Percentiles rank a stretch among this genome's conserved stretches.
These are phyloP conservation scores for Mediolabrus comicus DNA, from an alignment of 108 stramenopile species.

Conservation along the genomic window DNA sequence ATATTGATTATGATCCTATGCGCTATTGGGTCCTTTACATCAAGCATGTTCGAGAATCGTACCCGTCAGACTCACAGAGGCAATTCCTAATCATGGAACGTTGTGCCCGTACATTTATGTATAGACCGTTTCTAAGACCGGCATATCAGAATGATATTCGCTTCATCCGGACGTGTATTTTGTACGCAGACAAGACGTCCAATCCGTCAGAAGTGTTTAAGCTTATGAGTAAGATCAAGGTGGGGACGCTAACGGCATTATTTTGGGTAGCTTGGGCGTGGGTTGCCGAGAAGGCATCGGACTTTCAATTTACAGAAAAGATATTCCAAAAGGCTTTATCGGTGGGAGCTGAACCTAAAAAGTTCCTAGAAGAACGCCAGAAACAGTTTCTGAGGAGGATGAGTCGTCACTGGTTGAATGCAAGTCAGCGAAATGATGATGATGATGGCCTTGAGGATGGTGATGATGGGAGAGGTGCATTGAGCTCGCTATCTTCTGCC, in stretches of 20 bases:
- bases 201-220: slow-evolving; percentile 69
- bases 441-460: slow-evolving; percentile 44
- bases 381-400: slow-evolving; percentile 83
- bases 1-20: slow-evolving; percentile 61
- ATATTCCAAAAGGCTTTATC: slow-evolving; percentile 61
- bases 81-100: slow-evolving; percentile 84
- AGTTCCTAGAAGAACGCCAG: slow-evolving; percentile 67
- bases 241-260: slow-evolving; percentile 56
- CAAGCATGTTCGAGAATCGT: slow-evolving; percentile 68
- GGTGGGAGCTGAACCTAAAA: slow-evolving; percentile 67
- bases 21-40: slow-evolving; percentile 82
- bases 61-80: slow-evolving; percentile 68
- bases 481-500: slow-evolving; percentile 55
- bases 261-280: slow-evolving; percentile 67
- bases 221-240: slow-evolving; percentile 66
- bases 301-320: slow-evolving; percentile 48
- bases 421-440: slow-evolving; percentile 34
- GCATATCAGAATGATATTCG: slow-evolving; percentile 68
- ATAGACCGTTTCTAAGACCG: slow-evolving; percentile 38
- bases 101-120: slow-evolving; percentile 66
- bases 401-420: slow-evolving; percentile 79
- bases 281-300: slow-evolving; percentile 46
- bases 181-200: slow-evolving; percentile 78
- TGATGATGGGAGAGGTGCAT: slow-evolving; percentile 49
- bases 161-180: slow-evolving; percentile 75